Base-by-base conservation (phyloP, 495 filamentous ascomycete genomes). In the Jackrogersella minutella region DNA sequence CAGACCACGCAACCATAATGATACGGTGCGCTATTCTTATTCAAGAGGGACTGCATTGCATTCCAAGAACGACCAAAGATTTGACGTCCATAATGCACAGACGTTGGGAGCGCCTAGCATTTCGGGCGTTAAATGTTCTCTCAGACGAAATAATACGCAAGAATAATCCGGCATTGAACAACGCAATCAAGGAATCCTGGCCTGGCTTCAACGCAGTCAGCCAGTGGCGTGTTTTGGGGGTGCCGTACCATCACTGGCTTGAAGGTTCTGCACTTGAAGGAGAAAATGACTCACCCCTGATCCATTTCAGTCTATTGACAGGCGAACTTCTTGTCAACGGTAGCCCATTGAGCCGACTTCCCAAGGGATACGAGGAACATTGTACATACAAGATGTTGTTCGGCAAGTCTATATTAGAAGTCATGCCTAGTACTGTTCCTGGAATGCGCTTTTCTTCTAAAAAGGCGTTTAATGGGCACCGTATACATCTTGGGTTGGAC, bases 281-380 rank as follows among this genome's bases (percentile, higher is more conserved):
- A 11, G 58, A 36, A 22, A 19, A 49, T 2, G 40, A 30, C 5
- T 6, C 34, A 1, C 51, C 76, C 5, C 13, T 17, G 1, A 76
- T 88, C 2, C 77, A 83, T 19, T 86, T 78, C 65, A 86, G 88
- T 65, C 36, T 87, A 3, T 68, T 90, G 16, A 83, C 77, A 1
- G 85, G 85, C 0, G 74, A 80, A 30, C 77, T 90, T 2, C 79
- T 89, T 17, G 78, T 90, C 11, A 78, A 88, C 58, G 85, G 85
- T 1, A 62, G 70, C 0, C 86, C 85, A 0, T 61, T 88, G 9
- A 72, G 76, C 10, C 77, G 81, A 17, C 76, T 87, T 0, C 87
- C 87, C 0, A 11, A 21, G 3, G 62, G 78, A 5, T 89, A 84
- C 56, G 71, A 80, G 30, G 33, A 51, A 2, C 79, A 85, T 43